Base-by-base conservation (phyloP, 139 green algal species). In the Picochlorum costavermella region DNA sequence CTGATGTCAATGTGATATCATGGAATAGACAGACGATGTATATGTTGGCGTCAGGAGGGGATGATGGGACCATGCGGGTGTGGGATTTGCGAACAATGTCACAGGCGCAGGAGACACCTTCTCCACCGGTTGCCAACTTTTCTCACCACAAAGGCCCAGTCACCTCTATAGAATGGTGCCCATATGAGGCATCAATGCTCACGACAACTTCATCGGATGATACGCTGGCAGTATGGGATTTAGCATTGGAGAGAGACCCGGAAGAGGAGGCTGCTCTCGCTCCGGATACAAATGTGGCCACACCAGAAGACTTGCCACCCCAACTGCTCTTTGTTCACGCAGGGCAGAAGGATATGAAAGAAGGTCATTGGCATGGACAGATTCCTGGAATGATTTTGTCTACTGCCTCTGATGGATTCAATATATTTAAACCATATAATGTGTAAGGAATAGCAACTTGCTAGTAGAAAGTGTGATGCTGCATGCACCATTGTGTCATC, bases 1-100 rank as follows among this genome's bases (percentile, higher is more conserved):
- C 59, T 5, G 94, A 99, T 72, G 83, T 98, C 33, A 99, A 99
- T 72, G 94, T 99, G 26, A 87, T 97, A 26, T 88, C 84, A 20
- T 99, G 94, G 94, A 97, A 93, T 74, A 48, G 68, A 20, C 44
- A 86, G 40, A 86, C 95, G 28, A 81, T 73, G 5, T 95, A 90
- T 81, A 99, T 98, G 89, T 65, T 99, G 50, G 94, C 93, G 28
- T 86, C 72, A 1, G 94, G 93, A 28, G 85, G 73, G 10, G 94
- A 99, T 55, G 86, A 97, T 63, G 89, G 88, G 36, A 60, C 60
- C 11, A 67, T 98, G 36, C 71, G 83, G 4, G 90, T 98, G 13
- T 98, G 94, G 94, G 94, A 99, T 79, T 74, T 99, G 68, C 80
- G 94, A 4, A 66, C 60, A 29, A 90, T 98, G 61, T 61, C 56